phyloP scores from a whole-genome alignment of 345 rosid species.

The Eucalyptus virginea region DNA sequence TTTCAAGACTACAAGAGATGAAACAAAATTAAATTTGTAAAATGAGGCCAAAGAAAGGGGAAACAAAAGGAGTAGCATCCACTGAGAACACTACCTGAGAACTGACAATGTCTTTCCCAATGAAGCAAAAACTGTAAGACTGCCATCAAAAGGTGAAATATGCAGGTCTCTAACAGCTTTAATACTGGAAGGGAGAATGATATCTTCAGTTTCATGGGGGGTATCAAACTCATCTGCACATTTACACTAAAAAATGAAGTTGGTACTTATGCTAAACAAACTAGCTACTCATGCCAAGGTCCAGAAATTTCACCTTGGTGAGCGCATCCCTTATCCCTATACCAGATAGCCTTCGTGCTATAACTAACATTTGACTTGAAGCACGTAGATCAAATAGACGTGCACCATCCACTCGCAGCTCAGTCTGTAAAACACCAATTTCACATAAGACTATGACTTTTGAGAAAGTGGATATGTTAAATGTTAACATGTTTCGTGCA shows the following conservation, averaged over 20 bases:
- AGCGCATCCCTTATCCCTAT: constrained; percentile 47
- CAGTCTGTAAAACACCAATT: constrained; percentile 19
- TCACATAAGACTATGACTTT: not conserved
- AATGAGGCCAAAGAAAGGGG: not conserved
- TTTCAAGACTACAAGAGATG: constrained; percentile 43
- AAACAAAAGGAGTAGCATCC: not conserved
- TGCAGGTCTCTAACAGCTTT: constrained; percentile 69
- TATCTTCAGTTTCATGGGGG: constrained; percentile 57
- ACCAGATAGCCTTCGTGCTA: constrained; percentile 51
- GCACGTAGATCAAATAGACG: constrained; percentile 70
- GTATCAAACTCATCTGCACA: constrained; percentile 53
- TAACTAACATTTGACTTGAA: constrained; percentile 29
- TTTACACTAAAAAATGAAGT: not conserved
- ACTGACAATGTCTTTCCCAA: constrained; percentile 70
- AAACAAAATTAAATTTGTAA: not conserved
- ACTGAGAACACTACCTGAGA: constrained; percentile 33
- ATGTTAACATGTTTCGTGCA: not conserved
- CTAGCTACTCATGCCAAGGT: not conserved
- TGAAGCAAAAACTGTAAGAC: constrained; percentile 59
- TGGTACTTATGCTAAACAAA: not conserved
- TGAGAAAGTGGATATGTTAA: not conserved
- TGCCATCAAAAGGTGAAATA: constrained; percentile 43
- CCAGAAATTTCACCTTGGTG: constrained; percentile 45
- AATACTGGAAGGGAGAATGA: constrained; percentile 36
- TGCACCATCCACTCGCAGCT: constrained; percentile 51